These are phyloP conservation scores for Pneumocystis sp. DNA, from an alignment of 1,139 yeast species.

Conservation along the genomic window DNA sequence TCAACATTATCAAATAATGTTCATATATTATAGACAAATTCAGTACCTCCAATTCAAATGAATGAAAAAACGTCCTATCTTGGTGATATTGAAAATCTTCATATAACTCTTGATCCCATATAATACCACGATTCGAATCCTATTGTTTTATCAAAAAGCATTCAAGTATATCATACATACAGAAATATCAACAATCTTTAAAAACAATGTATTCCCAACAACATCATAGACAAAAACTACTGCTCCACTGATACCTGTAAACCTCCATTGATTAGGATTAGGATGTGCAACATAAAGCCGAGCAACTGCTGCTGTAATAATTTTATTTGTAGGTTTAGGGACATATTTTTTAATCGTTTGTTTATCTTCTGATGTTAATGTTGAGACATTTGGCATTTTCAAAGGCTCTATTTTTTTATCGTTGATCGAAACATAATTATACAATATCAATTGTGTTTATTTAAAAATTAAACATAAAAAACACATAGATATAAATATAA, in stretches of 20 bases:
- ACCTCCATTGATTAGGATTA: constrained; percentile 63
- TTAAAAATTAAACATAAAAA: too few species aligned
- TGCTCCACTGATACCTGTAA: constrained; percentile 83
- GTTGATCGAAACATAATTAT: neutral
- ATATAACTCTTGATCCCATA: constrained; percentile 95
- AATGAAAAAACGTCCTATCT: constrained; percentile 86
- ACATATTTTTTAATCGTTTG: constrained; percentile 56
- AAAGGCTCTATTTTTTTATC: neutral
- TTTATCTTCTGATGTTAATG: neutral
- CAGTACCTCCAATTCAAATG: constrained; percentile 68
- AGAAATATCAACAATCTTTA: constrained; percentile 68
- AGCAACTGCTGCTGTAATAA: constrained; percentile 83
- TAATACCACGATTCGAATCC: constrained; percentile 65
- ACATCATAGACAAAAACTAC: constrained; percentile 74
- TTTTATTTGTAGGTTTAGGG: constrained; percentile 77
- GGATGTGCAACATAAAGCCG: constrained; percentile 83
- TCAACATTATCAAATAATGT: neutral
- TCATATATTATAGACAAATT: too few species aligned
- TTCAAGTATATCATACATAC: constrained; percentile 8
- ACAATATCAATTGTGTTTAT: too few species aligned
- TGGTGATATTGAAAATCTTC: constrained; percentile 79
- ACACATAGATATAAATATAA: too few species aligned
- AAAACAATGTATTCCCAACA: constrained; percentile 85
- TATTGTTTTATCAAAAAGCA: neutral
- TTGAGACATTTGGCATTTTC: neutral